Percentiles rank a stretch among this genome's conserved stretches.
Evolutionary conservation across 495 filamentous ascomycete species (phyloP).

Genomic region (Achaetomiella virescens): DNA sequence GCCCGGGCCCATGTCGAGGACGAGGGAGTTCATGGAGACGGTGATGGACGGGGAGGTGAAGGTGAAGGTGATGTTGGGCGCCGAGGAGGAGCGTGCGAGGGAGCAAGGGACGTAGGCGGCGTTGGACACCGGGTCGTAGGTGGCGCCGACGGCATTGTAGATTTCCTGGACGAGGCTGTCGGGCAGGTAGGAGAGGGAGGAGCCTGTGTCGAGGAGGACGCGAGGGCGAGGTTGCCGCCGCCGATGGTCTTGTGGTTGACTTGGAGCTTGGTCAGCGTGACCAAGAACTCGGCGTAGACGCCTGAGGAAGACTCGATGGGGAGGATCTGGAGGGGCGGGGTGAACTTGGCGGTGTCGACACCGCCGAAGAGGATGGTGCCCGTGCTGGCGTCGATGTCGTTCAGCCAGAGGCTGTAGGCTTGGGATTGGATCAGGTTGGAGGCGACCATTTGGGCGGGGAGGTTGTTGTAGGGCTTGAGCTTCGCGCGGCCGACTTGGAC

Average conservation of each 20-base stretch:
- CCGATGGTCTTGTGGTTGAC: slow-evolving; percentile 44
- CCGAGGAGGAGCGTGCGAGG: slow-evolving; percentile 48
- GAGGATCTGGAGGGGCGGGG: slow-evolving; percentile 63
- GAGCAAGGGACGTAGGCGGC: slow-evolving; percentile 70
- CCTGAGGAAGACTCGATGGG: slow-evolving; percentile 61
- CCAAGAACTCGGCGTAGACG: slow-evolving; percentile 67
- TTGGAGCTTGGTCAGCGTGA: slow-evolving; percentile 60
- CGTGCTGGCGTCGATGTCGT: slow-evolving; percentile 67
- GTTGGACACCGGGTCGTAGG: slow-evolving; percentile 50
- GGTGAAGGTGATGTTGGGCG: slow-evolving; percentile 58
- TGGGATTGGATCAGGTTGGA: slow-evolving; percentile 66
- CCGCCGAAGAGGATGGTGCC: slow-evolving; percentile 90
- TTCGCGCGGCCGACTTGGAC: slow-evolving; percentile 62
- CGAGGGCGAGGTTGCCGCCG: slow-evolving; percentile 50
- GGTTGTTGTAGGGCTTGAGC: slow-evolving; percentile 62
- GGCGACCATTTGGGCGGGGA: slow-evolving; percentile 67
- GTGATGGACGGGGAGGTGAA: slow-evolving; percentile 62
- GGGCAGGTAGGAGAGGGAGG: slow-evolving; percentile 82
- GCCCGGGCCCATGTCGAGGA: slow-evolving; percentile 56
- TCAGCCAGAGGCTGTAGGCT: slow-evolving; percentile 86
- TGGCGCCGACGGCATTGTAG: slow-evolving; percentile 57
- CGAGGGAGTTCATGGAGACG: slow-evolving; percentile 69
- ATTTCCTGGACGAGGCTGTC: slow-evolving; percentile 57
- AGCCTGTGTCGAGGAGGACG: slow-evolving; percentile 89
- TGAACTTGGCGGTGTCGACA: slow-evolving; percentile 75